phyloP scores from a whole-genome alignment of 1,139 yeast genomes.

The Kodamaea plutei region DNA sequence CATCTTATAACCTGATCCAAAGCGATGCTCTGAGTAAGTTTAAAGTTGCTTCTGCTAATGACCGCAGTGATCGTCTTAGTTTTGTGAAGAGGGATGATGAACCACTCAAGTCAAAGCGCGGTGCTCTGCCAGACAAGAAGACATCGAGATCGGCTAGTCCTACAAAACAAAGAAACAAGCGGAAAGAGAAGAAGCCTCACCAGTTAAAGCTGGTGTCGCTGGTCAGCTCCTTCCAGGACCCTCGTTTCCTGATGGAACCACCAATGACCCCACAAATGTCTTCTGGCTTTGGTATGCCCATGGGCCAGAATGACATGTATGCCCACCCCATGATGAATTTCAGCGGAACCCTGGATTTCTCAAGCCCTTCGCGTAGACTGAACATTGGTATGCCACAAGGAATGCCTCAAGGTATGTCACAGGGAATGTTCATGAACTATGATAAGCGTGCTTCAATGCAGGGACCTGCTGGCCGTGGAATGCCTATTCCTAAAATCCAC shows the following conservation, averaged over 20 bases:
- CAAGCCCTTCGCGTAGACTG: constrained; percentile 11
- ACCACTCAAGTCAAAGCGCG: constrained; percentile 4
- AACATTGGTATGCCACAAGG: constrained; percentile 8
- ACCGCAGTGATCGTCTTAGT: constrained; percentile 15
- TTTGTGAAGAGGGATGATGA: background rate
- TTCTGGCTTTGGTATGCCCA: constrained; percentile 1
- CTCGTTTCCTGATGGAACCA: constrained; percentile 9
- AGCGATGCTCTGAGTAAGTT: constrained; percentile 36
- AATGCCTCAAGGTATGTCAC: constrained; percentile 11
- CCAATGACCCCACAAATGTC: constrained; percentile 5
- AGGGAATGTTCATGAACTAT: constrained; percentile 12
- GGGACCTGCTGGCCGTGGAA: constrained; percentile 2
- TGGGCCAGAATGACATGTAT: constrained; percentile 10
- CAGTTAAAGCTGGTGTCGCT: constrained; percentile 7
- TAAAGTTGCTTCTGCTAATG: constrained; percentile 24
- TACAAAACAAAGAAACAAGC: constrained; percentile 5
- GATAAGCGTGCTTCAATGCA: constrained; percentile 1
- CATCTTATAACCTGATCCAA: constrained; percentile 35
- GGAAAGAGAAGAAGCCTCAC: constrained; percentile 4
- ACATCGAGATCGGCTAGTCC: constrained; percentile 3
- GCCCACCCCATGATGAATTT: constrained; percentile 21
- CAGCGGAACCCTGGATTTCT: constrained; percentile 8
- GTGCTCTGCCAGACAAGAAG: constrained; percentile 7
- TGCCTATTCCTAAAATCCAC: constrained; percentile 8
- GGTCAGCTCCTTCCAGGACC: constrained; percentile 12